Conservation (phyloP, 306 rosid genomes). For the Trifolium fragiferum region DNA sequence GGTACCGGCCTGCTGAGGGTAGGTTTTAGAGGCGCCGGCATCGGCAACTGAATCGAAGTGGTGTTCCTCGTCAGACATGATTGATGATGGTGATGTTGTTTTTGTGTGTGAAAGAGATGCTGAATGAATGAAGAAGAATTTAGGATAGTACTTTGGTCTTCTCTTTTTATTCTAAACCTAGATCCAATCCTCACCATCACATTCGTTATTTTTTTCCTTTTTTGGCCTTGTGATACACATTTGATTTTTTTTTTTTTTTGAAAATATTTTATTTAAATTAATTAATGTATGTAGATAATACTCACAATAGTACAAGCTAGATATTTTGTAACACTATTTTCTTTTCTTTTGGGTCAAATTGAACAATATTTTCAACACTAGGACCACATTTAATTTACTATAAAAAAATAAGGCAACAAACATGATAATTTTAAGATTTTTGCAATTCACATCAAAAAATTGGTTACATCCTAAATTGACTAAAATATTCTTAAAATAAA, state of each 20-base stretch:
- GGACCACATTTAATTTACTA: too few species aligned
- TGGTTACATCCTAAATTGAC: too few species aligned
- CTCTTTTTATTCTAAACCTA: conserved; percentile 12
- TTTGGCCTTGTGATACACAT: background rate
- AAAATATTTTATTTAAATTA: too few species aligned
- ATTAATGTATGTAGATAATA: background rate
- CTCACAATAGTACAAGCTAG: background rate
- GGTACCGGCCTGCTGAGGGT: conserved; percentile 72
- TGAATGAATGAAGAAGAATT: background rate
- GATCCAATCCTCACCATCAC: conserved; percentile 1
- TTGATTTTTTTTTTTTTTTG: too few species aligned
- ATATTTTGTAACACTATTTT: too few species aligned
- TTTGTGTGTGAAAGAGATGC: background rate
- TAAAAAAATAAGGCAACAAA: too few species aligned
- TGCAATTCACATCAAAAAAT: too few species aligned
- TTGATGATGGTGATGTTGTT: background rate
- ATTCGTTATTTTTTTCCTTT: background rate
- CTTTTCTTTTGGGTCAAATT: too few species aligned
- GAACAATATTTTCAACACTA: too few species aligned
- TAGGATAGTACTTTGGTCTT: conserved; percentile 32
- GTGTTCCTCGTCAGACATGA: conserved; percentile 78
- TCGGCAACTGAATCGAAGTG: conserved; percentile 73
- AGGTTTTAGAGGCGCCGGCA: conserved; percentile 78
- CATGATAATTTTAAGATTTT: too few species aligned
- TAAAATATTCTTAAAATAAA: too few species aligned